phyloP scores from a whole-genome alignment of 257 asterid species.

The Linaria vulgaris region DNA sequence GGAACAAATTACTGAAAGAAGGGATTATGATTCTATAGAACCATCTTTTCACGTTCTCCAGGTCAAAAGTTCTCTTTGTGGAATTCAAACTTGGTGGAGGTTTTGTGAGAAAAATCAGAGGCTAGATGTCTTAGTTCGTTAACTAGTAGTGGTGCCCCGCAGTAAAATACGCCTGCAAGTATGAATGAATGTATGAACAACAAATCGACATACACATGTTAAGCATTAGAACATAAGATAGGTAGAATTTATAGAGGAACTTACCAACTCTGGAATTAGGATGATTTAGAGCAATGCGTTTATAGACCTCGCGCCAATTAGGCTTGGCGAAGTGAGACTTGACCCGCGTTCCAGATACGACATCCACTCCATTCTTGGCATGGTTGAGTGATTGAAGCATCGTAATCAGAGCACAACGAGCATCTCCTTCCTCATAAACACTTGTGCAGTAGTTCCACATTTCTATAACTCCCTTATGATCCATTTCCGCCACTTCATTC shows the following conservation, averaged over 20 bases:
- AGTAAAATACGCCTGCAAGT: constrained; percentile 81
- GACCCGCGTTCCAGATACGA: constrained; percentile 82
- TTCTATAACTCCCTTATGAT: constrained; percentile 64
- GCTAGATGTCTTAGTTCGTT: constrained; percentile 63
- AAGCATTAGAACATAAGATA: not conserved
- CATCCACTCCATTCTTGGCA: constrained; percentile 77
- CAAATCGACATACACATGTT: not conserved
- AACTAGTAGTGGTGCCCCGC: constrained; percentile 88
- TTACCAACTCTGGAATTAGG: constrained; percentile 60
- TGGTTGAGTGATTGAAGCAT: constrained; percentile 85
- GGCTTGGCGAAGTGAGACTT: constrained; percentile 94
- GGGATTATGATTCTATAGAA: constrained; percentile 4
- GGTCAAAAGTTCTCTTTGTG: constrained; percentile 82
- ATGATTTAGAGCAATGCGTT: constrained; percentile 71
- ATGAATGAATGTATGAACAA: not conserved
- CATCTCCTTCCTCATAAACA: constrained; percentile 88
- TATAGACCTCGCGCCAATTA: constrained; percentile 74
- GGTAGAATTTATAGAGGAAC: constrained; percentile 11
- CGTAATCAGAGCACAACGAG: constrained; percentile 77
- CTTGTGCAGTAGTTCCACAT: constrained; percentile 92
- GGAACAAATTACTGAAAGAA: not conserved
- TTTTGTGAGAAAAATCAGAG: constrained; percentile 64
- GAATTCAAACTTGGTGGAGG: constrained; percentile 81
- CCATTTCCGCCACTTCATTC: constrained; percentile 85
- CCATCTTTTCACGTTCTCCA: constrained; percentile 1